Base-by-base conservation (phyloP, 148 eudicot species). In the Amaranthus hypochondriacus region DNA sequence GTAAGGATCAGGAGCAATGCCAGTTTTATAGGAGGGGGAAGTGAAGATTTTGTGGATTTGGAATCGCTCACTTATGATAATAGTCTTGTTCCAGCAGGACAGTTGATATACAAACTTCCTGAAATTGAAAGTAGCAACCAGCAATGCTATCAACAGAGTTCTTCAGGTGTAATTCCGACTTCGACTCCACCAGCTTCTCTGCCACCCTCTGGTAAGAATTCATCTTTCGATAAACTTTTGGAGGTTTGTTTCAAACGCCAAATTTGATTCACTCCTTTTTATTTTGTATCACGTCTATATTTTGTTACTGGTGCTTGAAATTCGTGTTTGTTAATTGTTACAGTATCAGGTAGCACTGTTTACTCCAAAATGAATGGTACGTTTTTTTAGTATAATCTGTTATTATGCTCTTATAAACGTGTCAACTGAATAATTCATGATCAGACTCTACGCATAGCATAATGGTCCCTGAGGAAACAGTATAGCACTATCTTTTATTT, bases 21-120 rank as follows among this genome's bases (percentile, higher is more conserved):
- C 79, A 80, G 81, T 77, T 82, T 78, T 69, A 70, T 78, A 71
- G 81, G 84, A 76, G 81, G 86, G 74, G 73, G 77, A 64, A 69
- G 81, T 77, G 78, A 74, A 76, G 84, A 84, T 64, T 77, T 83
- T 72, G 76, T 73, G 69, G 89, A 82, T 62, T 78, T 95, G 78
- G 89, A 87, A 56, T 87, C 91, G 14, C 94, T 95, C 56, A 84
- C 82, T 72, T 88, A 87, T 78, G 92, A 95, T 78, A 68, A 70
- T 57, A 86, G 81, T 71, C 84, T 95, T 72, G 96, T 95, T 70
- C 97, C 99, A 64, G 52, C 83, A 76, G 82, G 73, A 72, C 73
- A 68, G 81, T 72, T 53, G n/a, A 80, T 72, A 14, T 80, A 81
- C 69, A 54, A 62, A 70, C 86, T 81, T 73, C 84, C 81, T 43